Evolutionary conservation across 768 basidiomycete species (phyloP).

Genomic region (Hericium alpestre): DNA sequence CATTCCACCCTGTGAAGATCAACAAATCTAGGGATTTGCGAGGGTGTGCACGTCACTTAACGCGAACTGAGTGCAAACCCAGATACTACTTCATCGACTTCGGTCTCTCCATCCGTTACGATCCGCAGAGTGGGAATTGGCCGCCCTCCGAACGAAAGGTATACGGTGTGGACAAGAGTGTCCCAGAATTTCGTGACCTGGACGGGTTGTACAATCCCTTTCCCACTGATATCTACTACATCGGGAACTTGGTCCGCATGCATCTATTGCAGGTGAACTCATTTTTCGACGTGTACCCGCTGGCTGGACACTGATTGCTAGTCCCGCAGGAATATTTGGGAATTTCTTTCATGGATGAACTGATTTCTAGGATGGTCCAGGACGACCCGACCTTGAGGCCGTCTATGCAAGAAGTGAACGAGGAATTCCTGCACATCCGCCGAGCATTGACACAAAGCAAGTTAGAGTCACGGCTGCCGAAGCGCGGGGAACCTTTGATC

Average conservation of each 20-base stretch:
- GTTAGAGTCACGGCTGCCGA: not conserved
- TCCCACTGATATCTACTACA: slow-evolving; percentile 3
- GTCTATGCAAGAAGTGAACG: not conserved
- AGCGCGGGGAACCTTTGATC: not conserved
- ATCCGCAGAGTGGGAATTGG: not conserved
- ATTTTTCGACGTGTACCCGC: no score
- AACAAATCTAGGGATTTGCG: not conserved
- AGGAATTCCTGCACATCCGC: not conserved
- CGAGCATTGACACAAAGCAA: not conserved
- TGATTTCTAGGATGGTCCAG: not conserved
- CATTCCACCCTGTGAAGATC: slow-evolving; percentile 1
- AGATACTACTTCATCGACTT: slow-evolving; percentile 22
- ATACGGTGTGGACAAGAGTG: not conserved
- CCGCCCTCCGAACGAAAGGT: not conserved
- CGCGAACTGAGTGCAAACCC: slow-evolving; percentile 16
- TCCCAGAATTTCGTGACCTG: not conserved
- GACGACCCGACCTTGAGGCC: not conserved
- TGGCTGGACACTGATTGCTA: no score
- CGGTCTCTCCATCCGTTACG: slow-evolving; percentile 17
- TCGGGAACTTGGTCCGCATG: slow-evolving; percentile 14
- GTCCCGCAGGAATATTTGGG: no score
- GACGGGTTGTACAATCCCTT: not conserved
- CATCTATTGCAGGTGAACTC: slow-evolving; percentile 8
- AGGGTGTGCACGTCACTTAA: slow-evolving; percentile 2
- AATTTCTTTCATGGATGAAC: not conserved